Percentiles rank a stretch among this genome's conserved stretches.
phyloP scores from a whole-genome alignment of 2,329 filamentous ascomycete genomes.

The Fusarium dimerum region DNA sequence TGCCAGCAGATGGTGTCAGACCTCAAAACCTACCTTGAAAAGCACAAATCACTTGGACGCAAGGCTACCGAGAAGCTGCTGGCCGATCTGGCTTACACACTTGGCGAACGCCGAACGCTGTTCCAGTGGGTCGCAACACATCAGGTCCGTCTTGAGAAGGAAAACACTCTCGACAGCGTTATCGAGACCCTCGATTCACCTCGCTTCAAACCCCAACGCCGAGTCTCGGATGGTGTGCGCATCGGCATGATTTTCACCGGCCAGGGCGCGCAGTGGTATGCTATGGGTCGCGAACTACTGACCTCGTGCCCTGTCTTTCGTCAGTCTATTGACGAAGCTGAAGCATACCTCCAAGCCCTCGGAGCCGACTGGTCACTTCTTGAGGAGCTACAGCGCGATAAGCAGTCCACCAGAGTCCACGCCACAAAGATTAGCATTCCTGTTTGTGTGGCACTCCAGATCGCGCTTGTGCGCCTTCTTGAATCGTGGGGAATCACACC shows the following conservation, averaged over 20 bases:
- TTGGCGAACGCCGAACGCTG: background rate
- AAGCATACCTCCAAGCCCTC: slow-evolving; percentile 22
- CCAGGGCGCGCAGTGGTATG: slow-evolving; percentile 37
- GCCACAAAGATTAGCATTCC: slow-evolving; percentile 32
- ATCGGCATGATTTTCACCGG: slow-evolving; percentile 33
- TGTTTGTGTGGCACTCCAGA: slow-evolving; percentile 44
- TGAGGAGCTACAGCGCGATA: background rate
- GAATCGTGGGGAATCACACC: slow-evolving; percentile 41
- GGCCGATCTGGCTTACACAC: background rate
- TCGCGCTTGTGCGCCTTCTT: slow-evolving; percentile 45
- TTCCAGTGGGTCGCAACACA: background rate
- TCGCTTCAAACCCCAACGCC: background rate
- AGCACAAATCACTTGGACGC: background rate
- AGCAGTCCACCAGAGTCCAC: background rate
- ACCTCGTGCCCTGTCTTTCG: slow-evolving; percentile 7
- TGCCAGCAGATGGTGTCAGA: background rate
- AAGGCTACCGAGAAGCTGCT: background rate
- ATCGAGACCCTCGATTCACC: background rate
- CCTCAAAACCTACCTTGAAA: background rate
- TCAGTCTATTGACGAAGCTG: background rate
- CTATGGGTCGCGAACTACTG: slow-evolving; percentile 33
- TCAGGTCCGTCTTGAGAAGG: background rate
- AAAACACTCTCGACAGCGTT: background rate
- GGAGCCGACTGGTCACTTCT: slow-evolving; percentile 27
- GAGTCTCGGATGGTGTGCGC: background rate